Conservation (phyloP, 192 early-diverging fungal genomes). For the Mortierella claussenii region DNA sequence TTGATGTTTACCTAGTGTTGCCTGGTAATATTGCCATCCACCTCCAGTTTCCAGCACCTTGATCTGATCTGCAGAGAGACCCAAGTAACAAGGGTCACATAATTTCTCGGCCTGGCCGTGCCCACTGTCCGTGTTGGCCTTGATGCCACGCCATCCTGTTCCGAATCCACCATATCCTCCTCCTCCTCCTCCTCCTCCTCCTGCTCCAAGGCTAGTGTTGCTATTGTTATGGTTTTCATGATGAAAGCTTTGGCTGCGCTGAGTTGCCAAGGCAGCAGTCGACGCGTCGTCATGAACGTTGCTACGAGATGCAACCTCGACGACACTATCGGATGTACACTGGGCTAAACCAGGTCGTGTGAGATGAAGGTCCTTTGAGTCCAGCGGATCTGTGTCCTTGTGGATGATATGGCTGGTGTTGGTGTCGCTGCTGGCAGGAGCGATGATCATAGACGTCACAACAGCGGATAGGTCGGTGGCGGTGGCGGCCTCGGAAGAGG, state of each 20-base stretch:
- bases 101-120: constrained; percentile 34
- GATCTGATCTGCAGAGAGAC: constrained; percentile 37
- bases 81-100: constrained; percentile 50
- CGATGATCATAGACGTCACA: too few relatives aligned
- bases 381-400: too few relatives aligned
- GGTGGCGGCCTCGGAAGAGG: too few relatives aligned
- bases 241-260: constrained; percentile 31
- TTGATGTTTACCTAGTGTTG: constrained; percentile 30
- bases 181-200: too few relatives aligned
- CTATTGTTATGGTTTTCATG: constrained; percentile 1
- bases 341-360: constrained; percentile 14
- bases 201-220: neutral
- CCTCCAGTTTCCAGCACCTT: constrained; percentile 44
- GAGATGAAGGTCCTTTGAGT: neutral
- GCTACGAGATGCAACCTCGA: neutral
- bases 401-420: too few relatives aligned
- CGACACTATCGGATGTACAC: constrained; percentile 19
- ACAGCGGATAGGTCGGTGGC: neutral
- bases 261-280: too few relatives aligned
- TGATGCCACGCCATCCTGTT: constrained; percentile 31
- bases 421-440: too few relatives aligned
- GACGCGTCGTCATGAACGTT: neutral
- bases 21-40: constrained; percentile 52
- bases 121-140: constrained; percentile 45
- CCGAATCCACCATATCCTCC: constrained; percentile 27